Conservation (phyloP, 2,329 filamentous ascomycete species). For the Ophiostoma montium region DNA sequence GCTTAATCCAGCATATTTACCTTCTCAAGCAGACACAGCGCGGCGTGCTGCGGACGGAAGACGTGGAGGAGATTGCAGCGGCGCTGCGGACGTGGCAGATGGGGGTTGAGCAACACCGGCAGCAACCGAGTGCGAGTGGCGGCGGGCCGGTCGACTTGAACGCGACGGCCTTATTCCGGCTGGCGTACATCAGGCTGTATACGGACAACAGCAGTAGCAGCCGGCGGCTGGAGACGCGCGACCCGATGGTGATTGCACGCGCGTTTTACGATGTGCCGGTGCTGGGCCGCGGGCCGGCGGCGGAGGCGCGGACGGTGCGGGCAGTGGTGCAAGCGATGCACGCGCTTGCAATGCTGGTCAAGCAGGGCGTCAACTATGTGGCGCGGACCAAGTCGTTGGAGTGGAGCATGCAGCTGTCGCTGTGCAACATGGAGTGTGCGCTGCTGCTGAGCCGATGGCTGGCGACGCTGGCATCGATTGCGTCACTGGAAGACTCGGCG, state of each 20-base stretch:
- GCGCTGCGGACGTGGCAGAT: conserved; percentile 44
- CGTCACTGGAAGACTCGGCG: too few species aligned
- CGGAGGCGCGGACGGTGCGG: conserved; percentile 45
- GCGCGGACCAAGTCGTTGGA: conserved; percentile 45
- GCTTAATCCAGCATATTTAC: conserved; percentile 58
- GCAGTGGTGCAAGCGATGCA: conserved; percentile 50
- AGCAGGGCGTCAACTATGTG: conserved; percentile 47
- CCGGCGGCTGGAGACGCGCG: conserved; percentile 49
- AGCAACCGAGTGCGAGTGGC: conserved; percentile 21
- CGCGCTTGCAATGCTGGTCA: conserved; percentile 52
- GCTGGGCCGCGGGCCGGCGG: conserved; percentile 41
- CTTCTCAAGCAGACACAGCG: conserved; percentile 45
- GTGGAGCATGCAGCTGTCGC: conserved; percentile 49
- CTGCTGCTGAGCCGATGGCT: conserved; percentile 48
- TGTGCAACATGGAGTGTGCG: conserved; percentile 49
- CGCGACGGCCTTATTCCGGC: conserved; percentile 44
- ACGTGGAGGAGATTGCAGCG: conserved; percentile 41
- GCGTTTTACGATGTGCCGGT: conserved; percentile 44
- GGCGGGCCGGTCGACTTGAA: conserved; percentile 53
- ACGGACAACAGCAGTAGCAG: conserved; percentile 32
- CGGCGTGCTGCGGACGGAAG: conserved; percentile 35
- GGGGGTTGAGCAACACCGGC: conserved; percentile 42
- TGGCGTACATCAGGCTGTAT: conserved; percentile 51
- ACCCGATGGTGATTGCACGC: conserved; percentile 45
- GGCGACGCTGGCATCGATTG: conserved; percentile 38